A percentile compares a stretch with the other conserved stretches of the same genome.
phyloP scores from a whole-genome alignment of 768 basidiomycete species.

The Termitomyces sp. region DNA sequence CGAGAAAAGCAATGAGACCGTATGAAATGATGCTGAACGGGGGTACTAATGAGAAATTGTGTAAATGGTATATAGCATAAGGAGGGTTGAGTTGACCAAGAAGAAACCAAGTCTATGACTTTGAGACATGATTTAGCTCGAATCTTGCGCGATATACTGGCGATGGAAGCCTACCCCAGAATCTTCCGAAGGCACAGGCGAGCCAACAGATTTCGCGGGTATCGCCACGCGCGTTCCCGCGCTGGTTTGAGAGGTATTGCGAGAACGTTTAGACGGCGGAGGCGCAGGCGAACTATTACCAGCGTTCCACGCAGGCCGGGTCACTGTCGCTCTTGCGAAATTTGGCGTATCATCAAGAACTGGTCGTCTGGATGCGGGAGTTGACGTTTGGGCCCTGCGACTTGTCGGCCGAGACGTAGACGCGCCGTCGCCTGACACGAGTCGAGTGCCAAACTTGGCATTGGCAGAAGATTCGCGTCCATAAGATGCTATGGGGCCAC shows the following conservation, averaged over 20 bases:
- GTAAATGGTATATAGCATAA: slow-evolving; percentile 14
- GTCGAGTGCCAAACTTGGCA: slow-evolving; percentile 86
- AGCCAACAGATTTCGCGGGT: slow-evolving; percentile 43
- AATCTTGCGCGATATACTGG: slow-evolving; percentile 73
- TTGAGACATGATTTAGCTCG: slow-evolving; percentile 46
- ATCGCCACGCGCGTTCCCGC: slow-evolving; percentile 41
- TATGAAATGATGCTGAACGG: slow-evolving; percentile 14
- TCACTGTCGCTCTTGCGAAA: slow-evolving; percentile 67
- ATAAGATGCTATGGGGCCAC: slow-evolving; percentile 48
- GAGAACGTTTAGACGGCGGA: slow-evolving; percentile 48
- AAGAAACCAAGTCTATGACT: slow-evolving; percentile 15
- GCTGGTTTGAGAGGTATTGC: slow-evolving; percentile 72
- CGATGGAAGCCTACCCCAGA: slow-evolving; percentile 83
- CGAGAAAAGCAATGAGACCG: slow-evolving; percentile 9
- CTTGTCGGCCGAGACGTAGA: slow-evolving; percentile 51
- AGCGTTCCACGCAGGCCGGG: slow-evolving; percentile 68
- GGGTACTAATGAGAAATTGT: slow-evolving; percentile 9
- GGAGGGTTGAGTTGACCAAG: neutral
- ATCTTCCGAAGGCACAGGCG: slow-evolving; percentile 75
- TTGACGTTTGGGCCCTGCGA: slow-evolving; percentile 49
- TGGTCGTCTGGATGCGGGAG: slow-evolving; percentile 37
- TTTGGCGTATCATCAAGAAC: slow-evolving; percentile 57
- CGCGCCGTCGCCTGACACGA: slow-evolving; percentile 58
- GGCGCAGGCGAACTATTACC: slow-evolving; percentile 45
- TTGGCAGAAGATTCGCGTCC: slow-evolving; percentile 81